Evolutionary conservation across 257 asterid genomes (phyloP).

Genomic region (Fraxinus excelsior): DNA sequence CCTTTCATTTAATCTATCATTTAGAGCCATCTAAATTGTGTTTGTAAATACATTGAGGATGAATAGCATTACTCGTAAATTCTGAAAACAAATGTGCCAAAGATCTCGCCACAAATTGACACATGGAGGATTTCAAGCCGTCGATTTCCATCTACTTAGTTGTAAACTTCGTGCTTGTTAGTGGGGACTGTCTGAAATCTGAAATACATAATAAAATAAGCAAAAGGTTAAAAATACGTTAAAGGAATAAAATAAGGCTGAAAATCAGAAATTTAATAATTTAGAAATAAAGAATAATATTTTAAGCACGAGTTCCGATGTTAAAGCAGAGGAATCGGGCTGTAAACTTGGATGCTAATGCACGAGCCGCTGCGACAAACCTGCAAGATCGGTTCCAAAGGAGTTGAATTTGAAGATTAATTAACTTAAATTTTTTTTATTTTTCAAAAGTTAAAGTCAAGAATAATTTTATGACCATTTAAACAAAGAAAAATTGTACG

Average conservation of each 20-base stretch:
- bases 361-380: conserved; percentile 56
- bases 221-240: conserved; percentile 8
- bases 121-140: conserved; percentile 21
- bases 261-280: conserved; percentile 14
- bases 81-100: not conserved
- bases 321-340: conserved; percentile 37
- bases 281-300: not conserved
- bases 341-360: conserved; percentile 55
- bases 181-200: conserved; percentile 27
- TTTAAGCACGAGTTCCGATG: conserved; percentile 39
- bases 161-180: conserved; percentile 42
- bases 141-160: conserved; percentile 24
- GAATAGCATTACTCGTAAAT: too few species aligned
- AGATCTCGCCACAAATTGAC: not conserved
- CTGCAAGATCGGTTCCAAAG: conserved; percentile 53
- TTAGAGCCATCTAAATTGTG: too few species aligned
- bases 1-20: too few species aligned
- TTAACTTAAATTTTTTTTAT: not conserved
- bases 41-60: too few species aligned
- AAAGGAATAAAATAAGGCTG: conserved; percentile 3
- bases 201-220: conserved; percentile 13
- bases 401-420: conserved; percentile 23
- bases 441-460: not conserved
- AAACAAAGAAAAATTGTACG: too few species aligned
- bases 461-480: not conserved